A percentile compares a stretch with the other conserved stretches of the same genome.
Evolutionary conservation across 2,329 filamentous ascomycete species (phyloP).

Genomic region (Volutella citrinella): DNA sequence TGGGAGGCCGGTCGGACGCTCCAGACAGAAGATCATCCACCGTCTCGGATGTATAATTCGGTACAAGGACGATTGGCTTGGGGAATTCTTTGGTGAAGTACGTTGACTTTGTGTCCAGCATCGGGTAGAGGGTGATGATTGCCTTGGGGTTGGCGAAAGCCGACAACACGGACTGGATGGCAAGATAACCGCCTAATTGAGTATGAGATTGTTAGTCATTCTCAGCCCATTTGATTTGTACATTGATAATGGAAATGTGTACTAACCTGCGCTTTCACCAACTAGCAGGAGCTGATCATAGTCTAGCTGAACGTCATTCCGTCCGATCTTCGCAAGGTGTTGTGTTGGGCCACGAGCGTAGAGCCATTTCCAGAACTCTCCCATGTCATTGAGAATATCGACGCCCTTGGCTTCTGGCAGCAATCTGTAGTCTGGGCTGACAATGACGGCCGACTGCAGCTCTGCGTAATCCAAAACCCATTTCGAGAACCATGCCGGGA

Average conservation of each 20-base stretch:
- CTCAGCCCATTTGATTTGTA: no score
- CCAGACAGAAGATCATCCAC: neutral
- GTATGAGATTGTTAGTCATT: neutral
- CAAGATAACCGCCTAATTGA: constrained; percentile 7
- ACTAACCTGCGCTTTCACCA: constrained; percentile 7
- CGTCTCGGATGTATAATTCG: constrained; percentile 2
- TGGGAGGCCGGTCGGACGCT: neutral
- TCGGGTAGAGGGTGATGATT: constrained; percentile 5
- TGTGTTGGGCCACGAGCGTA: neutral
- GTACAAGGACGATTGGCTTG: constrained; percentile 3
- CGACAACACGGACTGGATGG: neutral
- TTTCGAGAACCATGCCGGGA: constrained; percentile 8
- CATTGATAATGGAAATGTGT: neutral
- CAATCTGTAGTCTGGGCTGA: constrained; percentile 7
- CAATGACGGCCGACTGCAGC: constrained; percentile 1
- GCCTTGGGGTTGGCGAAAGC: constrained; percentile 1
- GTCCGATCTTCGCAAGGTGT: neutral
- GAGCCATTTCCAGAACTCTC: constrained; percentile 9
- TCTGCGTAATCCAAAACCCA: constrained; percentile 4
- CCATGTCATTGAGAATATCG: constrained; percentile 8
- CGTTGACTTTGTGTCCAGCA: constrained; percentile 1
- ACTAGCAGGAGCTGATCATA: neutral
- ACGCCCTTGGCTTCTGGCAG: constrained; percentile 8
- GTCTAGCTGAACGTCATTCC: neutral
- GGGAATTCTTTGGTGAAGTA: constrained; percentile 1